A percentile compares a stretch with the other conserved stretches of the same genome.
Conservation (phyloP, 1,284 basidiomycete species). For the Cutaneotrichosporon spelunceum region DNA sequence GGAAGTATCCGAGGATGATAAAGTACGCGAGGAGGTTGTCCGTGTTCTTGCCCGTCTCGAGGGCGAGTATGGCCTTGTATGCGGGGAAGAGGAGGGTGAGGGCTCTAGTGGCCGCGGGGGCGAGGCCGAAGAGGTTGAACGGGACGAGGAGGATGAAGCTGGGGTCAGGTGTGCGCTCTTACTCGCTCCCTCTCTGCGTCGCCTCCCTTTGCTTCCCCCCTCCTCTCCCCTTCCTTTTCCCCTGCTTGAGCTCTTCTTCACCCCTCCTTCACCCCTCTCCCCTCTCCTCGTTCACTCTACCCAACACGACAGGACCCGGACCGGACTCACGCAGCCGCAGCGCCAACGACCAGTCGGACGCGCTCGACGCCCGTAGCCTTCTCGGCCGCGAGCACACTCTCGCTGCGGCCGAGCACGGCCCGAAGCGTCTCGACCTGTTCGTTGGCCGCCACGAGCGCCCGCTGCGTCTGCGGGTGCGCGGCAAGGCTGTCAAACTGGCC, state of each 20-base stretch:
- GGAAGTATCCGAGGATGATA: conserved; percentile 42
- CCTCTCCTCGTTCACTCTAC: no score
- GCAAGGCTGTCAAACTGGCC: not conserved
- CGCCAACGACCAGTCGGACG: conserved; percentile 35
- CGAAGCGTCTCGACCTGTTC: conserved; percentile 31
- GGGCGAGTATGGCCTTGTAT: conserved; percentile 31
- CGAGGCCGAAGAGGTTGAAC: conserved; percentile 42
- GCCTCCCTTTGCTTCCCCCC: no score
- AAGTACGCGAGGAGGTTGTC: conserved; percentile 43
- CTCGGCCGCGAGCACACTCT: conserved; percentile 32
- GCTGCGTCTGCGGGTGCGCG: conserved; percentile 16
- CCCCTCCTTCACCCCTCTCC: no score
- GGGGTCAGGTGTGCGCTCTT: conserved; percentile 5
- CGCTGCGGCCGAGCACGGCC: conserved; percentile 32
- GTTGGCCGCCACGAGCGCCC: conserved; percentile 3
- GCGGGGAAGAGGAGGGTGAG: conserved; percentile 36
- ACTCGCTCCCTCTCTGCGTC: no score
- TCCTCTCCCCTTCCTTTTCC: not conserved
- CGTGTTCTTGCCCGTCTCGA: conserved; percentile 29
- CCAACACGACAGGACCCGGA: no score
- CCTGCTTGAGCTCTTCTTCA: no score
- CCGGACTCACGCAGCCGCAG: conserved; percentile 34
- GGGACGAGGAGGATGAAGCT: conserved; percentile 45
- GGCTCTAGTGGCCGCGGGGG: conserved; percentile 36
- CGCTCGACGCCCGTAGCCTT: conserved; percentile 38